phyloP scores from a whole-genome alignment of 1,139 yeast species.

The Pichiaceae sp. region DNA sequence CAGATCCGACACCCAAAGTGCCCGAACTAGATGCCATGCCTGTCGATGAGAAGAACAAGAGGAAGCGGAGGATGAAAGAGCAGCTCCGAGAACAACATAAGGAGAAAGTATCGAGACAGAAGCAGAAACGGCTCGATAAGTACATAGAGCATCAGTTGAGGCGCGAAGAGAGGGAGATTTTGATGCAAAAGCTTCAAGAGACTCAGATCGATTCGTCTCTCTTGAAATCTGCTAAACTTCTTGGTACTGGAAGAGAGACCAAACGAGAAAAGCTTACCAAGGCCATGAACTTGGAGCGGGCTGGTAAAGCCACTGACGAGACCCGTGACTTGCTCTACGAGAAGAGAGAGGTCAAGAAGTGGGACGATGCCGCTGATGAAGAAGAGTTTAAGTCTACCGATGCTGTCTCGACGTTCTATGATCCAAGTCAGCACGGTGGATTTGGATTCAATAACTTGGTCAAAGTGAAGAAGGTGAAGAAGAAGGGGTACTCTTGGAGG shows the following conservation, averaged over 20 bases:
- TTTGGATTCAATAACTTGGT: constrained; percentile 55
- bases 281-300: constrained; percentile 65
- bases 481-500: constrained; percentile 50
- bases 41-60: constrained; percentile 41
- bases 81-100: constrained; percentile 50
- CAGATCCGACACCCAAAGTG: neutral
- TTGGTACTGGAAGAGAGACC: constrained; percentile 70
- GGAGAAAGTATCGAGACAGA: constrained; percentile 61
- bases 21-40: neutral
- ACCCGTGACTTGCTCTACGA: constrained; percentile 63
- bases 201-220: constrained; percentile 67
- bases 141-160: constrained; percentile 82
- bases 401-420: constrained; percentile 37
- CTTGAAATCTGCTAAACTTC: constrained; percentile 61
- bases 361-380: constrained; percentile 36
- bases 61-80: constrained; percentile 60
- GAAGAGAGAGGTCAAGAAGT: constrained; percentile 55
- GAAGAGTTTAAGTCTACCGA: constrained; percentile 16
- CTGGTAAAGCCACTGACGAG: constrained; percentile 61
- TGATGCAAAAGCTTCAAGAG: constrained; percentile 63
- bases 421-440: constrained; percentile 54
- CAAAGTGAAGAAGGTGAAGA: constrained; percentile 25
- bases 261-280: constrained; percentile 63
- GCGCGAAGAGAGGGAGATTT: constrained; percentile 77
- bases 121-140: constrained; percentile 70